Conservation (phyloP, 2,329 filamentous ascomycete genomes). For the Monosporascus sp. region DNA sequence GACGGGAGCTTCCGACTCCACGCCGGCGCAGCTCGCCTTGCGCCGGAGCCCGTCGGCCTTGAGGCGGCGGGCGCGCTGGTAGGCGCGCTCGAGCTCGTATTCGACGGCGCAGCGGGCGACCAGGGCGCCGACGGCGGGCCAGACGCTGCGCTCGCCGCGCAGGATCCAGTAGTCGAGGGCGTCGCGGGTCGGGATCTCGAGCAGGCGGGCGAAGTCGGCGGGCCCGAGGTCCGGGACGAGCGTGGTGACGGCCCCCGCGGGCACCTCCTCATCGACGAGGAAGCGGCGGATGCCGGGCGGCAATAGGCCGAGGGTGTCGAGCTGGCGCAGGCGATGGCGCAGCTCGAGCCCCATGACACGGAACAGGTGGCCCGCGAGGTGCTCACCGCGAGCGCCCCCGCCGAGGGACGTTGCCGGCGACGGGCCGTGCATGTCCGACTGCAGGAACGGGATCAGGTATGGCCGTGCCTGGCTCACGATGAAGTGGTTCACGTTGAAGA, state of each 20-base stretch:
- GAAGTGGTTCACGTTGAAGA: conserved; percentile 94
- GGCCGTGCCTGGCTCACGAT: conserved; percentile 89
- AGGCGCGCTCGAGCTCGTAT: conserved; percentile 79
- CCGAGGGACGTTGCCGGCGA: conserved; percentile 51
- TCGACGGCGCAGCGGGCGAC: conserved; percentile 81
- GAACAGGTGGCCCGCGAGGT: conserved; percentile 53
- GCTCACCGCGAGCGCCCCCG: conserved; percentile 47
- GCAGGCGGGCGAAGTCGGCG: conserved; percentile 67
- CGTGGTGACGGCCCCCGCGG: conserved; percentile 65
- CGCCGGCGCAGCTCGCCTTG: conserved; percentile 30
- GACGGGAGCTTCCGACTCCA: not conserved
- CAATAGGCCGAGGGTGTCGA: conserved; percentile 71
- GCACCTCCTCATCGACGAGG: conserved; percentile 76
- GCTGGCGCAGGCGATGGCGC: conserved; percentile 73
- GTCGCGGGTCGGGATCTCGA: conserved; percentile 76
- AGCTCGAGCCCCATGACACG: conserved; percentile 71
- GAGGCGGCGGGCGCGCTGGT: conserved; percentile 68
- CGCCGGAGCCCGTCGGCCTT: conserved; percentile 47
- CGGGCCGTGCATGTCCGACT: conserved; percentile 74
- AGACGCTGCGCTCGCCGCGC: conserved; percentile 80
- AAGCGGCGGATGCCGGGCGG: conserved; percentile 67
- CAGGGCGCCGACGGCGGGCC: conserved; percentile 81
- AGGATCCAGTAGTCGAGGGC: conserved; percentile 80
- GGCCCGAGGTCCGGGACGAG: conserved; percentile 74
- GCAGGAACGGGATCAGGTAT: conserved; percentile 80